A percentile compares a stretch with the other conserved stretches of the same genome.
phyloP scores from a whole-genome alignment of 1,284 basidiomycete genomes.

The Naganishia sp. region DNA sequence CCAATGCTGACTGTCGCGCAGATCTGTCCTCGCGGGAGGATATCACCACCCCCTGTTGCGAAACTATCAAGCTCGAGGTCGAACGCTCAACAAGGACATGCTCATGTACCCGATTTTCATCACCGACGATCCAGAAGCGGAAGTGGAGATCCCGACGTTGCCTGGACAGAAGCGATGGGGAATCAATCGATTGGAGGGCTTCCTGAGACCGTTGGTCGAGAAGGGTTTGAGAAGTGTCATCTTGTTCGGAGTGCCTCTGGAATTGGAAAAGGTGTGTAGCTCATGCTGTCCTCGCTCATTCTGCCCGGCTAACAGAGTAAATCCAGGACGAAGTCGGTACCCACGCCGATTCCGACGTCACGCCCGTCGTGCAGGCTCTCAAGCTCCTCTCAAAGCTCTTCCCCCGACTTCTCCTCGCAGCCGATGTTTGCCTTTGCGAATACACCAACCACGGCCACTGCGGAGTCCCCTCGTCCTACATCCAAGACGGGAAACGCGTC shows the following conservation, averaged over 20 bases:
- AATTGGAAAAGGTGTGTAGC: slow-evolving; percentile 71
- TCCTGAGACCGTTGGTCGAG: slow-evolving; percentile 80
- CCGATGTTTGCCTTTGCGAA: slow-evolving; percentile 98
- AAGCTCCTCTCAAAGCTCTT: slow-evolving; percentile 73
- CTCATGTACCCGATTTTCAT: slow-evolving; percentile 98
- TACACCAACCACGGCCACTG: slow-evolving; percentile 99
- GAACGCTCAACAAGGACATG: slow-evolving; percentile 81
- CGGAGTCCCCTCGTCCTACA: slow-evolving; percentile 65
- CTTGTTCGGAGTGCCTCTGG: slow-evolving; percentile 91
- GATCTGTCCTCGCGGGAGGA: slow-evolving; percentile 85
- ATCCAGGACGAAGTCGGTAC: slow-evolving; percentile 77
- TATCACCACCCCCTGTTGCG: slow-evolving; percentile 86
- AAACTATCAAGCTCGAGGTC: slow-evolving; percentile 71
- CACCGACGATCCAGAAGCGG: slow-evolving; percentile 84
- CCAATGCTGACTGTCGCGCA: slow-evolving; percentile 38
- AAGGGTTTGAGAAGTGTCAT: slow-evolving; percentile 92
- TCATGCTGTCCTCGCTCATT: neutral
- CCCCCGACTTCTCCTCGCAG: slow-evolving; percentile 82
- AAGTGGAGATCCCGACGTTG: slow-evolving; percentile 70
- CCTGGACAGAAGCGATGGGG: slow-evolving; percentile 94
- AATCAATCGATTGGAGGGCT: slow-evolving; percentile 82
- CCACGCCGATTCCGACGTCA: slow-evolving; percentile 83
- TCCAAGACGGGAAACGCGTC: slow-evolving; percentile 39
- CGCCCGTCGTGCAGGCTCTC: slow-evolving; percentile 92
- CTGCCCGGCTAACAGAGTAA: too few species aligned